These are phyloP conservation scores for Chlorella vulgaris DNA, from an alignment of 139 green algal genomes.

Conservation along the genomic window DNA sequence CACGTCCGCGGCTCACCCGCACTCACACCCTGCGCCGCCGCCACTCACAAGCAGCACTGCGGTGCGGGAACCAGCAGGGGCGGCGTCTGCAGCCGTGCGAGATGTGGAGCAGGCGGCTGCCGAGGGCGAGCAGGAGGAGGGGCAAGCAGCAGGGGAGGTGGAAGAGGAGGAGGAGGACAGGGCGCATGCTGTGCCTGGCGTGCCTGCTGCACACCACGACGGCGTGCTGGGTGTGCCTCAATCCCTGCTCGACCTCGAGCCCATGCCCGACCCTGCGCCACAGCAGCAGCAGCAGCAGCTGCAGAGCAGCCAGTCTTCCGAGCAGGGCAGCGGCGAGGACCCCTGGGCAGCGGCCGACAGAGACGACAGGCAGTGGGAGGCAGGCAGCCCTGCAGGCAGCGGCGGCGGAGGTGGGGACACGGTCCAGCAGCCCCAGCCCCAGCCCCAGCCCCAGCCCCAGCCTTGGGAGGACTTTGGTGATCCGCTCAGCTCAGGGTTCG, in stretches of 20 bases:
- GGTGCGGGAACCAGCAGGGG: not conserved
- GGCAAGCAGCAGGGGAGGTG: not conserved
- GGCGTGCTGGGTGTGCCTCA: constrained; percentile 23
- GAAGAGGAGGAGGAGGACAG: constrained; percentile 1
- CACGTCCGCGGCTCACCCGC: not conserved
- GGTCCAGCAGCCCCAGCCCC: not conserved
- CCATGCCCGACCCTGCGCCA: not conserved
- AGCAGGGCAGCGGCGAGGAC: not conserved
- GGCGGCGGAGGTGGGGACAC: too few species aligned
- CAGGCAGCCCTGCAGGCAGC: too few species aligned
- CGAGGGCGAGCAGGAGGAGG: not conserved
- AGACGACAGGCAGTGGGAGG: too few species aligned
- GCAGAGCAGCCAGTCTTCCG: not conserved
- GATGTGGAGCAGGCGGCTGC: not conserved
- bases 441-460: not conserved
- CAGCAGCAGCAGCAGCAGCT: not conserved
- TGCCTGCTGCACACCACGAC: constrained; percentile 11
- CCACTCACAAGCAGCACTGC: not conserved
- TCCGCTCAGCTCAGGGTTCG: not conserved
- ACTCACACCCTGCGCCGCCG: constrained; percentile 1
- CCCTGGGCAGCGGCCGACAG: too few species aligned
- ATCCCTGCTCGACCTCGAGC: constrained; percentile 20
- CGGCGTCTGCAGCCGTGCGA: not conserved
- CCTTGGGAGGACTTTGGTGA: not conserved
- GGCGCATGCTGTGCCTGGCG: constrained; percentile 20